Evolutionary conservation across 2,329 filamentous ascomycete species (phyloP).

Genomic region (Fusarium avenaceum): DNA sequence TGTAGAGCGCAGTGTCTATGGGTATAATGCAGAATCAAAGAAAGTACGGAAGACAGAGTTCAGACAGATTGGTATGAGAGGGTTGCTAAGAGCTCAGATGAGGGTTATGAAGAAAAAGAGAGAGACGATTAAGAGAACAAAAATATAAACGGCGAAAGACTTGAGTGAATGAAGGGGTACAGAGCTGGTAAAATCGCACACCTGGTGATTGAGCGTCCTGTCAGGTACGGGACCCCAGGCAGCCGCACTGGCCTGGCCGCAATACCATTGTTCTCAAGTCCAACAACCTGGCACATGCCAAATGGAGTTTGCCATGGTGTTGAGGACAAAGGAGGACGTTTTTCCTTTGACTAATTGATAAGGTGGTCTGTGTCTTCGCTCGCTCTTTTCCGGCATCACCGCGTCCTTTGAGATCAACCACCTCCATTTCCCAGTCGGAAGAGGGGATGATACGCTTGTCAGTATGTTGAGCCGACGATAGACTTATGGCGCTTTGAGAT

Average conservation of each 20-base stretch:
- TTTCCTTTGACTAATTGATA: conserved; percentile 23
- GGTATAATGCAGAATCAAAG: conserved; percentile 10
- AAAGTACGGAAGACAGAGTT: not conserved
- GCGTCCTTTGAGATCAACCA: conserved; percentile 9
- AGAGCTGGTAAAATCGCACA: conserved; percentile 30
- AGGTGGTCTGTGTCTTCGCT: conserved; percentile 28
- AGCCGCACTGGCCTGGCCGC: conserved; percentile 2
- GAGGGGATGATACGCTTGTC: not conserved
- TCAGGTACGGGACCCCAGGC: conserved; percentile 1
- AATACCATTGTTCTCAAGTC: conserved; percentile 34
- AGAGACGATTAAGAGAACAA: conserved; percentile 22
- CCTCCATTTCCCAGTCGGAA: not conserved
- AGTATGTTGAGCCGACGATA: not conserved
- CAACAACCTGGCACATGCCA: conserved; percentile 10
- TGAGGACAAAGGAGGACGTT: conserved; percentile 26
- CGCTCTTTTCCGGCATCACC: conserved; percentile 9
- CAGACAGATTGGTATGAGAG: not conserved
- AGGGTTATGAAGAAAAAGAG: not conserved
- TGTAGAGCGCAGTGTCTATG: not conserved
- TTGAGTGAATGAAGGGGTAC: conserved; percentile 6
- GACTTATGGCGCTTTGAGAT: not conserved
- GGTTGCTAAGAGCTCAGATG: not conserved
- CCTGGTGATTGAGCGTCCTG: not conserved
- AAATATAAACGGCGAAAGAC: not conserved
- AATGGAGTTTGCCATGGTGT: conserved; percentile 10